Evolutionary conservation across 1,284 basidiomycete species (phyloP).

Genomic region (Sporisorium iseilematis-ciliati): DNA sequence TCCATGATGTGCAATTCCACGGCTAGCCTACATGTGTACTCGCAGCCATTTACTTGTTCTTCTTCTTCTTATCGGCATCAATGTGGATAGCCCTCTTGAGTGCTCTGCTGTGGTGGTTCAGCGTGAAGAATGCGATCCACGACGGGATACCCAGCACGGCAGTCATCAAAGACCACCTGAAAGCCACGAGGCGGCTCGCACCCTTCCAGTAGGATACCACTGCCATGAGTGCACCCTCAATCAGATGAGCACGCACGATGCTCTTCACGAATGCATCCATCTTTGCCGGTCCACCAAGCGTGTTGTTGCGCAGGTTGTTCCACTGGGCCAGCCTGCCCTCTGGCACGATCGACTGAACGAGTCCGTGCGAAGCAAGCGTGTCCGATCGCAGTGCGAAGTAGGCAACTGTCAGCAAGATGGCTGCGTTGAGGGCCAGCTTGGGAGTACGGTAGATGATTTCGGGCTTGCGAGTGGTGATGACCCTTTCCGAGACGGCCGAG

Average conservation of each 20-base stretch:
- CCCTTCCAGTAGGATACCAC: conserved; percentile 38
- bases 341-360: conserved; percentile 31
- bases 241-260: conserved; percentile 31
- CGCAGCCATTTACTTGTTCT: conserved; percentile 18
- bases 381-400: conserved; percentile 46
- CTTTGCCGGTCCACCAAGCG: conserved; percentile 34
- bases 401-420: conserved; percentile 5
- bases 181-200: conserved; percentile 19
- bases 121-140: conserved; percentile 50
- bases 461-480: conserved; percentile 48
- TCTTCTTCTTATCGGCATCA: conserved; percentile 34
- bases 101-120: conserved; percentile 46
- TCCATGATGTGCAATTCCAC: neutral
- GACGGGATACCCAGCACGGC: conserved; percentile 48
- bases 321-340: conserved; percentile 24
- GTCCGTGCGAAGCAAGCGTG: conserved; percentile 27
- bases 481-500: conserved; percentile 31
- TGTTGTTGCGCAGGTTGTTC: conserved; percentile 41
- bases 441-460: conserved; percentile 43
- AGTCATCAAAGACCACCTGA: conserved; percentile 46
- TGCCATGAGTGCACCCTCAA: conserved; percentile 38
- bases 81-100: conserved; percentile 25
- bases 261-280: conserved; percentile 37
- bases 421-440: conserved; percentile 22
- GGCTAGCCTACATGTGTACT: neutral